A percentile compares a stretch with the other conserved stretches of the same genome.
Evolutionary conservation across 768 basidiomycete species (phyloP).

Genomic region (Termitomyces sp.): DNA sequence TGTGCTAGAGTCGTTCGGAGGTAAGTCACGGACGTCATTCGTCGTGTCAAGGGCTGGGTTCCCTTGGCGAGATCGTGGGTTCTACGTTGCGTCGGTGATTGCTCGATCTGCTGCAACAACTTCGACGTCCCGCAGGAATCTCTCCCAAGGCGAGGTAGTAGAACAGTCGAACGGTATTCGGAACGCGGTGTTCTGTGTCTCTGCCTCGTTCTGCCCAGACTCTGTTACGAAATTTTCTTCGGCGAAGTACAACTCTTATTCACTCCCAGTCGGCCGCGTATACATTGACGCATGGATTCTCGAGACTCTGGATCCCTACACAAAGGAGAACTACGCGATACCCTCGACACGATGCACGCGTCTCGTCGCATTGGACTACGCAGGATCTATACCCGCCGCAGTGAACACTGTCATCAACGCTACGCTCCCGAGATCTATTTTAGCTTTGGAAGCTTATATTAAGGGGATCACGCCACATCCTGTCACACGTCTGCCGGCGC

Average conservation of each 20-base stretch:
- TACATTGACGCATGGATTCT: constrained; percentile 93
- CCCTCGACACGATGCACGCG: constrained; percentile 88
- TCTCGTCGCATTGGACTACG: constrained; percentile 80
- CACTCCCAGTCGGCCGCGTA: constrained; percentile 71
- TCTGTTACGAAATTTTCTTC: constrained; percentile 49
- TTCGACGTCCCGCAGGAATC: constrained; percentile 35
- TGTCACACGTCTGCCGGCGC: constrained; percentile 61
- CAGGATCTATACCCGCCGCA: constrained; percentile 78
- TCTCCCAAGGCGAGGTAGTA: constrained; percentile 28
- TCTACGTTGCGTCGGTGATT: constrained; percentile 71
- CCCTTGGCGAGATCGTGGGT: constrained; percentile 87
- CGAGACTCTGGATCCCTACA: constrained; percentile 95
- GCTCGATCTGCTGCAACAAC: constrained; percentile 49
- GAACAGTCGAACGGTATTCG: constrained; percentile 36
- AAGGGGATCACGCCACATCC: constrained; percentile 64
- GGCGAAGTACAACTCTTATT: constrained; percentile 71
- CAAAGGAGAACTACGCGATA: constrained; percentile 89
- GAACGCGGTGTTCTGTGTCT: constrained; percentile 76
- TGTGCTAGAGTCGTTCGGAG: constrained; percentile 74
- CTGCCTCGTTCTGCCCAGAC: constrained; percentile 75
- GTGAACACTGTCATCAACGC: constrained; percentile 85
- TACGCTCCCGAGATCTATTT: constrained; percentile 63
- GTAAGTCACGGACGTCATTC: constrained; percentile 68
- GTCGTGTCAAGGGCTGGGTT: constrained; percentile 72
- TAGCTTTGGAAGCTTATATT: constrained; percentile 69